Conservation (phyloP, 2,329 filamentous ascomycete species). For the Fusarium sp. region DNA sequence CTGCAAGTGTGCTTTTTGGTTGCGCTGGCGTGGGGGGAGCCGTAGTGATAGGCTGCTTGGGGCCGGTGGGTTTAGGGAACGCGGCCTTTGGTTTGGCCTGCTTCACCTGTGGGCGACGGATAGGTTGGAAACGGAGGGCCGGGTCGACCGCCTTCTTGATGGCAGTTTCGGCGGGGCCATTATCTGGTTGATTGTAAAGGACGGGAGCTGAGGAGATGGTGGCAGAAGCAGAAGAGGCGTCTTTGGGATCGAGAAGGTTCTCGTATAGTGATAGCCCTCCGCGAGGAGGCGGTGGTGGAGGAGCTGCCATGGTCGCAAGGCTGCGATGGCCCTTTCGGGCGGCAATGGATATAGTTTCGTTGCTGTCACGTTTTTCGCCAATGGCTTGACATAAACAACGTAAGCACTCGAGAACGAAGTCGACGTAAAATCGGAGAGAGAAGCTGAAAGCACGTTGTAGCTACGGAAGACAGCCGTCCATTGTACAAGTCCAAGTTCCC, state of each 20-base stretch:
- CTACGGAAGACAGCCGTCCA: too few relatives aligned
- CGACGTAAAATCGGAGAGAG: too few relatives aligned
- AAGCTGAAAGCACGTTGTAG: too few relatives aligned
- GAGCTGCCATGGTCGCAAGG: constrained; percentile 48
- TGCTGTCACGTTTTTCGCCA: not conserved
- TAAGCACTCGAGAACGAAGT: too few relatives aligned
- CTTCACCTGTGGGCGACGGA: constrained; percentile 80
- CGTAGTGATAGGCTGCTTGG: constrained; percentile 53
- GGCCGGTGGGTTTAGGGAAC: constrained; percentile 63
- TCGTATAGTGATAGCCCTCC: constrained; percentile 84
- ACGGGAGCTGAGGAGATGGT: constrained; percentile 86
- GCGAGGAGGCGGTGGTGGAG: constrained; percentile 57
- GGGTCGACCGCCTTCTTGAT: constrained; percentile 74
- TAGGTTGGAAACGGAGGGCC: constrained; percentile 88
- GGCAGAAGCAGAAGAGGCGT: constrained; percentile 61
- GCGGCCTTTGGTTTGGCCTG: constrained; percentile 73
- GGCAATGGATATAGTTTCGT: not conserved
- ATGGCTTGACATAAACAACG: too few relatives aligned
- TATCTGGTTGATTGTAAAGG: constrained; percentile 74
- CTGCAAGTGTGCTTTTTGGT: constrained; percentile 80
- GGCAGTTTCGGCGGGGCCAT: constrained; percentile 59
- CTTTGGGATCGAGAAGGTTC: constrained; percentile 79
- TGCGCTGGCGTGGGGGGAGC: constrained; percentile 55
- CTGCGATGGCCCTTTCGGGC: not conserved
- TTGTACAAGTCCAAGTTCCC: too few relatives aligned